phyloP scores from a whole-genome alignment of 345 rosid genomes.

The Brassica juncea region DNA sequence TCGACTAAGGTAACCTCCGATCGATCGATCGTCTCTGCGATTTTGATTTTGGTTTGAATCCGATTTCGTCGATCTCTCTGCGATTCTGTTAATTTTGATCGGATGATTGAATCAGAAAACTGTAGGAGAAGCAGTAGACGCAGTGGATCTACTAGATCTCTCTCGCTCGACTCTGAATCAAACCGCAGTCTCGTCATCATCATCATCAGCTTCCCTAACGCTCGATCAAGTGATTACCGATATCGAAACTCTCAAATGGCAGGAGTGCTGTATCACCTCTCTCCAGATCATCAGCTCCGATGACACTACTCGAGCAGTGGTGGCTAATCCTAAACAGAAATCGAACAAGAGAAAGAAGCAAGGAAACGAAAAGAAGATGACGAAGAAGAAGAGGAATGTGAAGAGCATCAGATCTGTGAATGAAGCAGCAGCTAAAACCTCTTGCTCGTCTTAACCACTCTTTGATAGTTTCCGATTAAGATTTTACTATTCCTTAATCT shows the following conservation, averaged over 20 bases:
- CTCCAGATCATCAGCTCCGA: constrained; percentile 34
- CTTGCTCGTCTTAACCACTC: not conserved
- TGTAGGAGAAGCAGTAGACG: constrained; percentile 22
- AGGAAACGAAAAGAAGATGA: not conserved
- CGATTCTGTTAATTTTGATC: not conserved
- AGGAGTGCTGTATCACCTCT: constrained; percentile 37
- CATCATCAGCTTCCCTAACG: constrained; percentile 4
- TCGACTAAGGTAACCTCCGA: not conserved
- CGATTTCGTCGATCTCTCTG: not conserved
- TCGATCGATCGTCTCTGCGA: not conserved
- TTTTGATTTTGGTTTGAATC: not conserved
- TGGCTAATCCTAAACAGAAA: not conserved
- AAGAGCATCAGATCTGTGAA: not conserved
- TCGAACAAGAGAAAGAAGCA: constrained; percentile 21
- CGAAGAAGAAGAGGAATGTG: not conserved
- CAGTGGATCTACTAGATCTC: constrained; percentile 32
- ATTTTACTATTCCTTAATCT: not conserved
- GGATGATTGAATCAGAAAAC: constrained; percentile 17
- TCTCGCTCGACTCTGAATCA: constrained; percentile 39
- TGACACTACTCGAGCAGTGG: not conserved
- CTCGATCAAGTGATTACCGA: constrained; percentile 37
- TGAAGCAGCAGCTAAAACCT: not conserved
- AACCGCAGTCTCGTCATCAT: not conserved
- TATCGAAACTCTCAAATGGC: constrained; percentile 40
- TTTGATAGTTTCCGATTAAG: not conserved